Base-by-base conservation (phyloP, 1,139 yeast species). In the Diutina sp. region DNA sequence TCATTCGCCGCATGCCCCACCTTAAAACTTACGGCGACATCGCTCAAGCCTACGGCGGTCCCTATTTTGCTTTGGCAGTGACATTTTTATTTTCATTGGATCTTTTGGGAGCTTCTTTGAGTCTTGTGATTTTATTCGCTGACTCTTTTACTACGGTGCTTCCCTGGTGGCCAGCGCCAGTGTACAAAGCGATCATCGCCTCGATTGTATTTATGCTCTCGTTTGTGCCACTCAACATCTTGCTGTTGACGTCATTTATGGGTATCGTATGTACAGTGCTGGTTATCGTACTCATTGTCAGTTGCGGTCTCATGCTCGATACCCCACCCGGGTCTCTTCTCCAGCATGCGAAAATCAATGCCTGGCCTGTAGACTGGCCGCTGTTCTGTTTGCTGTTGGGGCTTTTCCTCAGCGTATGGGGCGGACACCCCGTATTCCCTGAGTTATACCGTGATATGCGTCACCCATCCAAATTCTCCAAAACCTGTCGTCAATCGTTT, bases 391-490 rank as follows among this genome's bases (percentile, higher is more conserved):
- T 87, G 46, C 78, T 90, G 5, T 76, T 87, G 60, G 95, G 95
- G 6, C 77, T 88, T 51, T 79, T 87, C 62, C 85, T 88, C 85
- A 87, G 95, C 8, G 91, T 93, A 16, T 88, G 93, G 88, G 95
- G 95, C 60, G 96, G 95, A 3, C 95, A 88, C 67, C 90, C 95
- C 0, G 88, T 88, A 25, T 87, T 87, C 63, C 95, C 95, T 1
- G 89, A 87, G 64, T 73, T 88, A 56, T 85, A 83, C 67, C 76
- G 85, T 54, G 96, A 88, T 67, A 87, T 88, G 95, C 80, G 90
- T 64, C 91, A 85, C 63, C 91, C 93, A 1, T 53, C 60, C n/a
- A 74, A 72, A 57, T 76, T 32, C 9, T 14, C 41, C 28, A 14
- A 30, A 14, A 32, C 53, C 56, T 65, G 72, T 56, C 66, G 67